Conservation (phyloP, 768 basidiomycete genomes). For the Termitomyces titanicus region DNA sequence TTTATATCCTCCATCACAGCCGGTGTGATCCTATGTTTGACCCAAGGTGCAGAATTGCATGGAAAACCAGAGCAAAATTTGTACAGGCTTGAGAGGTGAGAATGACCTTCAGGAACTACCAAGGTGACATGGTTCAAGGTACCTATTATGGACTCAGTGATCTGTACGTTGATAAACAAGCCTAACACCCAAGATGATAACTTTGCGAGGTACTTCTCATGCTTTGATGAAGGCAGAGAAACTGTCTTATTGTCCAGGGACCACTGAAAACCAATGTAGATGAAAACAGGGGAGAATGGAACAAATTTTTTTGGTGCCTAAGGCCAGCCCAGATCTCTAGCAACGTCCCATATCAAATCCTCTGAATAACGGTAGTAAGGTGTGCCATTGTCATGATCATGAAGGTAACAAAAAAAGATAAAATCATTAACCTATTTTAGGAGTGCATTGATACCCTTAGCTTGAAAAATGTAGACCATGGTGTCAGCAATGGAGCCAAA, state of each 20-base stretch:
- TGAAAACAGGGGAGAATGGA: slow-evolving; percentile 23
- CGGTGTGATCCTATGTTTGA: slow-evolving; percentile 8
- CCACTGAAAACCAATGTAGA: slow-evolving; percentile 38
- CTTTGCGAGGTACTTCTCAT: slow-evolving; percentile 21
- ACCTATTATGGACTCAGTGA: slow-evolving; percentile 25
- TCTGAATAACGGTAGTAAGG: not conserved
- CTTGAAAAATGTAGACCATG: not conserved
- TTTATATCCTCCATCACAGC: slow-evolving; percentile 17
- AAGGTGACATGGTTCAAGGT: slow-evolving; percentile 34
- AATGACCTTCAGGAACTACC: slow-evolving; percentile 25
- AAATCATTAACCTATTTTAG: not conserved
- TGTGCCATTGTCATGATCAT: not conserved
- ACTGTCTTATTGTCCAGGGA: slow-evolving; percentile 25
- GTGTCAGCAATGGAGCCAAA: not conserved
- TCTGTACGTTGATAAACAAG: slow-evolving; percentile 9
- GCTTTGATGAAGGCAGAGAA: slow-evolving; percentile 26
- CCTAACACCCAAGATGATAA: slow-evolving; percentile 17
- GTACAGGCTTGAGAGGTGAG: slow-evolving; percentile 26
- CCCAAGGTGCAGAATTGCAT: slow-evolving; percentile 5
- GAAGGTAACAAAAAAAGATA: not conserved
- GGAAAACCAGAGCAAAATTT: slow-evolving; percentile 23
- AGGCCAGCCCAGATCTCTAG: too few relatives aligned
- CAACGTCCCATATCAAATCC: slow-evolving; percentile 18
- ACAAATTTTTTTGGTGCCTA: slow-evolving; percentile 28
- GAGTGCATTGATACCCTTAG: not conserved